Conservation (phyloP, 2,329 filamentous ascomycete species). For the Pyrenochaeta sp. region DNA sequence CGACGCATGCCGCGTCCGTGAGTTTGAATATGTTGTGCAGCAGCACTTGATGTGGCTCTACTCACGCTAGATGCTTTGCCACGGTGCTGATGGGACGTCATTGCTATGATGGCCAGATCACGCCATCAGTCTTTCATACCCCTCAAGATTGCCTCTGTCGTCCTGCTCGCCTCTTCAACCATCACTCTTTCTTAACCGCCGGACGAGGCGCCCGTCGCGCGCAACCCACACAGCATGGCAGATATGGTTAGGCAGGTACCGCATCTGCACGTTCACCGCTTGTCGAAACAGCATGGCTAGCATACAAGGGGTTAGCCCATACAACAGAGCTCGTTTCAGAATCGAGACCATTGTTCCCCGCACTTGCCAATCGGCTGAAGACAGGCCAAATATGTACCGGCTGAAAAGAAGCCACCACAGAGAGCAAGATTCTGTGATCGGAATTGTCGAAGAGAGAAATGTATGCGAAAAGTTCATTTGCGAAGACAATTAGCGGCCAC, state of each 20-base stretch:
- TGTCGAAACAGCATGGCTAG: constrained; percentile 30
- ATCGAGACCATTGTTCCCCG: constrained; percentile 24
- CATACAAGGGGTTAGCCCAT: constrained; percentile 14
- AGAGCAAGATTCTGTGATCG: neutral
- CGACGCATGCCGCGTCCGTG: constrained; percentile 16
- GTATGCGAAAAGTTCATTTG: neutral
- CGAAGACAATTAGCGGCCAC: neutral
- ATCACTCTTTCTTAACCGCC: constrained; percentile 7
- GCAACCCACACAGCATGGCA: constrained; percentile 22
- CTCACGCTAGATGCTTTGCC: neutral
- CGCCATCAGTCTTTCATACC: neutral
- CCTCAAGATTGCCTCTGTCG: neutral
- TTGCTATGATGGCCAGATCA: neutral
- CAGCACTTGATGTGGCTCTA: constrained; percentile 1
- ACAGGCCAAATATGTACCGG: constrained; percentile 4
- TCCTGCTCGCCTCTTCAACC: constrained; percentile 1
- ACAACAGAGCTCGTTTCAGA: constrained; percentile 27
- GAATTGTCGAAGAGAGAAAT: neutral
- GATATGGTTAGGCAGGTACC: constrained; percentile 30
- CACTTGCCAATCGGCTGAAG: constrained; percentile 31
- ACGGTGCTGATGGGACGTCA: neutral
- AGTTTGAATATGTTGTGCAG: constrained; percentile 14
- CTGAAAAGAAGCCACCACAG: neutral
- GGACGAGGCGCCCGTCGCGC: constrained; percentile 17
- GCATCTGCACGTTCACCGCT: constrained; percentile 36